These are phyloP conservation scores for Nicotiana undulata DNA, from an alignment of 257 asterid genomes.

Conservation along the genomic window DNA sequence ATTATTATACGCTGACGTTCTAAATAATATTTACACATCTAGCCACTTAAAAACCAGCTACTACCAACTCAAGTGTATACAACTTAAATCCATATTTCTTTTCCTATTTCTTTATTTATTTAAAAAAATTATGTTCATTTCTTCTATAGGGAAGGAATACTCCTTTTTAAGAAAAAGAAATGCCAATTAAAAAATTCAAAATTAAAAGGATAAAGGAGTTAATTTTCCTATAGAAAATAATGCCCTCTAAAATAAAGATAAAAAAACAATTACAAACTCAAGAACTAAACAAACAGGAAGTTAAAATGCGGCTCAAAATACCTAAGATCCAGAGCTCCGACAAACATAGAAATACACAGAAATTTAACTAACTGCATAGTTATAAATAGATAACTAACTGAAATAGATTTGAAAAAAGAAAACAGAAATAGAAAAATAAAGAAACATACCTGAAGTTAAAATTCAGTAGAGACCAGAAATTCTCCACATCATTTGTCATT, in stretches of 20 bases:
- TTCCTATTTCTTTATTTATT: background rate
- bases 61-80: background rate
- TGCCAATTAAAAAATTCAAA: too few relatives aligned
- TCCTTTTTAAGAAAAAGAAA: background rate
- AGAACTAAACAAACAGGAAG: background rate
- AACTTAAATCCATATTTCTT: background rate
- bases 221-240: too few relatives aligned
- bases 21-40: background rate
- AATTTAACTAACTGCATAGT: background rate
- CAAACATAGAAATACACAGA: background rate
- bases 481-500: slow-evolving; percentile 2
- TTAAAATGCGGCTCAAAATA: slow-evolving; percentile 1
- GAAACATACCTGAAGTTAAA: slow-evolving; percentile 3
- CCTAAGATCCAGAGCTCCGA: slow-evolving; percentile 3
- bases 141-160: background rate
- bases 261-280: background rate
- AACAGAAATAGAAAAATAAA: background rate
- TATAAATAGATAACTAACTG: background rate
- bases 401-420: background rate
- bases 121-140: background rate
- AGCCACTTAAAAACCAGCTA: background rate
- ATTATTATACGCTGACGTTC: background rate
- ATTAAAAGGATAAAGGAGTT: too few relatives aligned
- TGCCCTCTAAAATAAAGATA: too few relatives aligned
- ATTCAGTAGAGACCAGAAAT: background rate